Base-by-base conservation (phyloP, 257 asterid genomes). In the Ophiorrhiza pumila region DNA sequence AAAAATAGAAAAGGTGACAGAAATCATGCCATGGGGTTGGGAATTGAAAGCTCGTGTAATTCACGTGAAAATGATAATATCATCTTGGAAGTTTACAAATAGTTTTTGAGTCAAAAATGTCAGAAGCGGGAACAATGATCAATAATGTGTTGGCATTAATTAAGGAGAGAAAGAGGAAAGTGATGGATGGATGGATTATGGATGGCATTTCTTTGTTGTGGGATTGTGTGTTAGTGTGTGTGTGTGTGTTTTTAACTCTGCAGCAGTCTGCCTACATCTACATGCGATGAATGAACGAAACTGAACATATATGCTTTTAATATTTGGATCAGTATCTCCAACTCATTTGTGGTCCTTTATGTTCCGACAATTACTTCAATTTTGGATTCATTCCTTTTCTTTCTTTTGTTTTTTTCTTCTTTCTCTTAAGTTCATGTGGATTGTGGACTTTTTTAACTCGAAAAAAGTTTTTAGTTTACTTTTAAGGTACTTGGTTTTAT, bases 241-340 rank as follows among this genome's bases (percentile, higher is more conserved):
- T n/a, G n/a, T n/a, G n/a, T n/a, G n/a, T n/a, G n/a, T n/a, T n/a
- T n/a, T n/a, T n/a, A n/a, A n/a, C n/a, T n/a, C n/a, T n/a, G n/a
- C n/a, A n/a, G n/a, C n/a, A n/a, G n/a, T n/a, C n/a, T n/a, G n/a
- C n/a, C n/a, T n/a, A n/a, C 20, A 32, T 20, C 50, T 39, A 39
- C 69, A 64, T 41, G 69, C 69, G 69, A 64, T n/a, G 69, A 39
- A 63, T n/a, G n/a, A n/a, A n/a, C n/a, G n/a, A n/a, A n/a, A n/a
- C n/a, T n/a, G n/a, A n/a, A n/a, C n/a, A n/a, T n/a, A n/a, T 50
- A 35, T 63, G 69, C 49, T 41, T 63, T 63, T 37, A 63, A 63
- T 41, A n/a, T 61, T 34, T 17, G 29, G 17, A 34, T 18, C 27
- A 58, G 65, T 59, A 14, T 14, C 34, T 10, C 69, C 69, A 64